A percentile compares a stretch with the other conserved stretches of the same genome.
These are phyloP conservation scores for Ottelia alismoides DNA, from an alignment of 106 monocot genomes.

Conservation along the genomic window DNA sequence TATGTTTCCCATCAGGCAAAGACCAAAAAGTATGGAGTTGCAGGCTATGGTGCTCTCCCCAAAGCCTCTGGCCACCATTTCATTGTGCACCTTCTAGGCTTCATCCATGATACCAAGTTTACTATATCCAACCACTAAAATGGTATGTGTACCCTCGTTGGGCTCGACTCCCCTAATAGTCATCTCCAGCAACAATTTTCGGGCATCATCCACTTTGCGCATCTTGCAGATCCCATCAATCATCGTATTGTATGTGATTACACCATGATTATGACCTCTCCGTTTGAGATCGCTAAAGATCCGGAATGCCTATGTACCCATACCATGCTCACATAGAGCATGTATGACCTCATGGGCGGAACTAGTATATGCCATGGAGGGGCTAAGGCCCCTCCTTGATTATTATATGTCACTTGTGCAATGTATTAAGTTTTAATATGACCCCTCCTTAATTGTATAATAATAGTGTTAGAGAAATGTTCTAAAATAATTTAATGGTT, in stretches of 20 bases:
- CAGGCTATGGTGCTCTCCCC: constrained; percentile 6
- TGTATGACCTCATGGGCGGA: constrained; percentile 14
- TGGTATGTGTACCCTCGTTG: constrained; percentile 8
- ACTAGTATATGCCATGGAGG: too few species aligned
- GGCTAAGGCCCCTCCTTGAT: too few species aligned
- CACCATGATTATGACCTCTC: constrained; percentile 9
- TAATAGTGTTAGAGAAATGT: too few species aligned
- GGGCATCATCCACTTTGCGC: constrained; percentile 7
- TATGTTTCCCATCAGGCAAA: constrained; percentile 9
- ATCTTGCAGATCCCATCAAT: constrained; percentile 25
- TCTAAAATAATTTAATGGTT: too few species aligned
- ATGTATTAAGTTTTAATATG: too few species aligned
- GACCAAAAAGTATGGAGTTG: constrained; percentile 15
- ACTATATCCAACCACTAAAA: constrained; percentile 12
- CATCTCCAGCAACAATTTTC: constrained; percentile 17
- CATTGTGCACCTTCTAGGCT: constrained; percentile 8
- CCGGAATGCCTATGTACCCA: constrained; percentile 1
- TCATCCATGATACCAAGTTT: constrained; percentile 9
- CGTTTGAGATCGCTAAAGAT: constrained; percentile 5
- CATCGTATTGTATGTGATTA: constrained; percentile 8
- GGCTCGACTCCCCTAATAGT: neutral
- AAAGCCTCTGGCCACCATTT: constrained; percentile 9
- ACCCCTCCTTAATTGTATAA: too few species aligned
- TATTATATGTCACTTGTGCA: too few species aligned
- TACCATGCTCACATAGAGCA: constrained; percentile 3